phyloP scores from a whole-genome alignment of 305 asterid species.

The Rubia peregrina region DNA sequence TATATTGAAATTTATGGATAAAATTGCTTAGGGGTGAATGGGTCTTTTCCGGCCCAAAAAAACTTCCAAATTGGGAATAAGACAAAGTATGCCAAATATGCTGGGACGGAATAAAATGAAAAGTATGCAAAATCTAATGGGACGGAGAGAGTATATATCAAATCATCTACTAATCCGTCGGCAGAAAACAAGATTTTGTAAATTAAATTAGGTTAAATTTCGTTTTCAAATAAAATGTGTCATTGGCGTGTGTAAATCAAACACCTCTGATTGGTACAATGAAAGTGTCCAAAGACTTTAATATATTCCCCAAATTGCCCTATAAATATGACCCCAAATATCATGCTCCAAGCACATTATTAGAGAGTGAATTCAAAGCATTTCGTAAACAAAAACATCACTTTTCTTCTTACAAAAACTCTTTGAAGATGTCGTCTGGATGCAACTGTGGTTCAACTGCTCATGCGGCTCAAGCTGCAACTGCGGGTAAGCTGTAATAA shows the following conservation, averaged over 20 bases:
- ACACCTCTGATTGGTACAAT: conserved; percentile 1
- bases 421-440: neutral
- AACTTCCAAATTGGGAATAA: too few species aligned
- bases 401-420: neutral
- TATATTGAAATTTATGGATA: too few species aligned
- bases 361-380: neutral
- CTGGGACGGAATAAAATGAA: too few species aligned
- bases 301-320: neutral
- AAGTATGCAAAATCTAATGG: too few species aligned
- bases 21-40: too few species aligned
- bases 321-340: neutral
- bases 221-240: neutral
- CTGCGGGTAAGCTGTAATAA: neutral
- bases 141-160: too few species aligned
- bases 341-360: neutral
- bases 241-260: neutral
- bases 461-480: conserved; percentile 4
- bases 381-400: neutral
- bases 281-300: neutral
- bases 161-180: too few species aligned
- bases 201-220: neutral
- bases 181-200: too few species aligned
- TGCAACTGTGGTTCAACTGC: conserved; percentile 12
- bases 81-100: too few species aligned
- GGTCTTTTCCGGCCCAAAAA: too few species aligned